Percentiles rank a stretch among this genome's conserved stretches.
Conservation (phyloP, 352 stramenopile genomes). For the Pythium dissimile region DNA sequence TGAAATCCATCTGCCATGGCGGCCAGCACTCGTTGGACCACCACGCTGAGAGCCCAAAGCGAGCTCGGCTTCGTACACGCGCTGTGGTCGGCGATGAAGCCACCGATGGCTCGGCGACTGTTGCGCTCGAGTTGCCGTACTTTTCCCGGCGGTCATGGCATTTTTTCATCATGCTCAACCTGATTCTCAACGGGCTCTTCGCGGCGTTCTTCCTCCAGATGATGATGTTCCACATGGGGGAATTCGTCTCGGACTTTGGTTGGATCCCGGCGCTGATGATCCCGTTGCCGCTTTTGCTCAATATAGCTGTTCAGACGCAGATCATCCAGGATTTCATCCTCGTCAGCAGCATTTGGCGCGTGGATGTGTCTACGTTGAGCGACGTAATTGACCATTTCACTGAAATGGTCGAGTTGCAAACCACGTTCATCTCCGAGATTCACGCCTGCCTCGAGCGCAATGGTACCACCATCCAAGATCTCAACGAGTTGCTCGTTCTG, state of each 20-base stretch:
- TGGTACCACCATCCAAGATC: neutral
- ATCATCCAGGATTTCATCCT: conserved; percentile 19
- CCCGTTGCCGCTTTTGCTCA: conserved; percentile 14
- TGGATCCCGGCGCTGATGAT: conserved; percentile 8
- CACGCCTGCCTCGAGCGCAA: conserved; percentile 7
- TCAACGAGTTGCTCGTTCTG: neutral
- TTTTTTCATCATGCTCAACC: conserved; percentile 20
- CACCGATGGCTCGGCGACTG: neutral
- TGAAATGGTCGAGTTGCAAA: conserved; percentile 10
- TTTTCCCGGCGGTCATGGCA: conserved; percentile 21
- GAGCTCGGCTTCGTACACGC: conserved; percentile 6
- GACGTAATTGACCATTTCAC: conserved; percentile 20
- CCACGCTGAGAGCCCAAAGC: conserved; percentile 11
- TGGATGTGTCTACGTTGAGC: conserved; percentile 11
- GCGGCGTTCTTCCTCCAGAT: conserved; percentile 19
- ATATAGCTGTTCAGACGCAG: conserved; percentile 14
- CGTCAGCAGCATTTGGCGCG: conserved; percentile 20
- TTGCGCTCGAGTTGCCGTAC: conserved; percentile 4
- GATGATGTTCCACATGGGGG: conserved; percentile 20
- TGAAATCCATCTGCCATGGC: neutral
- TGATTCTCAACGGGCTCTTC: conserved; percentile 22
- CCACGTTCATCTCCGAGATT: conserved; percentile 8
- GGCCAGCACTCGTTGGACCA: conserved; percentile 9
- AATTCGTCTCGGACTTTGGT: conserved; percentile 1
- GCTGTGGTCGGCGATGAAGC: neutral